These are phyloP conservation scores for Myxozyma geophila DNA, from an alignment of 805 yeast species.

Conservation along the genomic window DNA sequence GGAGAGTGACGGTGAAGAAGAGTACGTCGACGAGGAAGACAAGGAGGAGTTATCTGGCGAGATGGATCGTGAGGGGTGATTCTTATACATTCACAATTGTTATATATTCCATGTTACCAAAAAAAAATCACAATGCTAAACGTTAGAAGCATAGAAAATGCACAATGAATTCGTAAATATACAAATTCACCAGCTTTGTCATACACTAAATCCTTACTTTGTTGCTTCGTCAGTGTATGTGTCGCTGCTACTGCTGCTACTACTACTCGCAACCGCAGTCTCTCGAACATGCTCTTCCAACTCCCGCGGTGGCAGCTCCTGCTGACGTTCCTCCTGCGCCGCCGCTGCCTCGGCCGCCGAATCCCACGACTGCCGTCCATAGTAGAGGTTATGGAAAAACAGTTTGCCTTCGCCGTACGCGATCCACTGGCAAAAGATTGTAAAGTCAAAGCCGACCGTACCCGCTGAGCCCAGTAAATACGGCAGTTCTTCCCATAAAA, in stretches of 20 bases:
- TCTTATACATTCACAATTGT: no score
- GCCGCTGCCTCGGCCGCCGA: no score
- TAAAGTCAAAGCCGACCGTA: constrained; percentile 74
- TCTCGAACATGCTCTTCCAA: constrained; percentile 6
- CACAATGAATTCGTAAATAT: no score
- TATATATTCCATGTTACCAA: no score
- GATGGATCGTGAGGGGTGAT: constrained; percentile 43
- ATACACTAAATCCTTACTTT: not conserved
- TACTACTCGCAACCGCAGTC: constrained; percentile 9
- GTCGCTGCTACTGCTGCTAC: constrained; percentile 20
- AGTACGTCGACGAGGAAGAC: constrained; percentile 41
- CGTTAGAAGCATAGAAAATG: no score
- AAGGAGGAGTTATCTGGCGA: constrained; percentile 47
- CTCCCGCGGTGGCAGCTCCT: not conserved
- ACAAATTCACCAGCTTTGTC: no score
- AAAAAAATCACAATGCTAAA: no score
- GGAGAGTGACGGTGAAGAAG: not conserved
- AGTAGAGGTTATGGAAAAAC: constrained; percentile 28
- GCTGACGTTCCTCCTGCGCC: not conserved
- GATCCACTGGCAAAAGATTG: constrained; percentile 47
- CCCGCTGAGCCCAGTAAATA: constrained; percentile 86
- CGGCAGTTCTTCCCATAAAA: constrained; percentile 73
- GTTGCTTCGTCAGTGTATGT: not conserved
- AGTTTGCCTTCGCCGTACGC: constrained; percentile 34
- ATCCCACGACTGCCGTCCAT: constrained; percentile 31